A percentile compares a stretch with the other conserved stretches of the same genome.
Conservation (phyloP, 805 yeast genomes). For the Lachancea fermentati region DNA sequence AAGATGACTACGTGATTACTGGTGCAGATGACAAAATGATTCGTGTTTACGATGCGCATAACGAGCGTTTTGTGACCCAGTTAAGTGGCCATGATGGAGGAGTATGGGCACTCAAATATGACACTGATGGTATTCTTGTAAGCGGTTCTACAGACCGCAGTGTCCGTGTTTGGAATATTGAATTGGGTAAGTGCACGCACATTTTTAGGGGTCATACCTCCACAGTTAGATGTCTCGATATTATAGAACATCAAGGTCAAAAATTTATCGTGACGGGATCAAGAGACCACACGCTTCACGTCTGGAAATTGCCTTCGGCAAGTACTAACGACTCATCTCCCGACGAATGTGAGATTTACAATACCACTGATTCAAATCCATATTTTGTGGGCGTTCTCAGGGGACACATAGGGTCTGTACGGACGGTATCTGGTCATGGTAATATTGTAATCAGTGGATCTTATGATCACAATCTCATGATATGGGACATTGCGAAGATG, state of each 20-base stretch:
- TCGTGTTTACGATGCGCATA: slow-evolving; percentile 69
- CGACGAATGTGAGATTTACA: slow-evolving; percentile 29
- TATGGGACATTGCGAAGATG: slow-evolving; percentile 82
- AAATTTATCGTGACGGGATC: slow-evolving; percentile 85
- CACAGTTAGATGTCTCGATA: slow-evolving; percentile 87
- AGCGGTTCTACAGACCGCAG: slow-evolving; percentile 94
- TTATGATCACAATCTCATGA: slow-evolving; percentile 83
- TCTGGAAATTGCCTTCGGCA: slow-evolving; percentile 72
- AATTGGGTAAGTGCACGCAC: slow-evolving; percentile 82
- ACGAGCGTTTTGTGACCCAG: slow-evolving; percentile 58
- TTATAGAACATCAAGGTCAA: slow-evolving; percentile 57
- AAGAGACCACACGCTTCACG: slow-evolving; percentile 75
- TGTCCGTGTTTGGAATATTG: slow-evolving; percentile 88
- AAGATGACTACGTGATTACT: slow-evolving; percentile 82
- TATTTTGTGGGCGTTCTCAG: slow-evolving; percentile 61
- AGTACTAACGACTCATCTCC: slow-evolving; percentile 28
- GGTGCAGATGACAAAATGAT: slow-evolving; percentile 87
- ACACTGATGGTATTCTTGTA: slow-evolving; percentile 62
- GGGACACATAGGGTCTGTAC: slow-evolving; percentile 76
- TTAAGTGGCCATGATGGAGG: slow-evolving; percentile 94
- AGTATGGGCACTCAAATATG: slow-evolving; percentile 96
- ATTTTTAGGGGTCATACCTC: slow-evolving; percentile 88
- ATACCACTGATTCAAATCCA: slow-evolving; percentile 42
- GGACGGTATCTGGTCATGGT: slow-evolving; percentile 84
- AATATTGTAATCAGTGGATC: slow-evolving; percentile 83